phyloP scores from a whole-genome alignment of 176 grass and related monocot species.

The Carex myosuroides region DNA sequence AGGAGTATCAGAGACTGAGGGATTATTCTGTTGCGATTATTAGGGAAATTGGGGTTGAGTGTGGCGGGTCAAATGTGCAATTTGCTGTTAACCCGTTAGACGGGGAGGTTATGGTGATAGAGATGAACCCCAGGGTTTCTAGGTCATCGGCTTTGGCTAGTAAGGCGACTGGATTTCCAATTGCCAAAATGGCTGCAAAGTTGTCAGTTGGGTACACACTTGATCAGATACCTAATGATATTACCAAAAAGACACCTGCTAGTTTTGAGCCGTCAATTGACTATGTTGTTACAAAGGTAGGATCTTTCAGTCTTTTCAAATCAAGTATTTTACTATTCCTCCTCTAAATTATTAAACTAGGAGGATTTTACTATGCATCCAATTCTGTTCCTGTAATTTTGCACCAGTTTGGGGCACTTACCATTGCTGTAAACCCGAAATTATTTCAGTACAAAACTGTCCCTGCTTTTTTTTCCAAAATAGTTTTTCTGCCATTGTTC shows the following conservation, averaged over 20 bases:
- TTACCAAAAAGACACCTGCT: conserved; percentile 97
- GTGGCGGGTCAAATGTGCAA: conserved; percentile 93
- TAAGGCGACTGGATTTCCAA: conserved; percentile 87
- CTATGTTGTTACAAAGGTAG: conserved; percentile 97
- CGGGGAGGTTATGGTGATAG: conserved; percentile 98
- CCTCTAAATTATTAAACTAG: neutral
- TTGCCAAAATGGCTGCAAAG: conserved; percentile 97
- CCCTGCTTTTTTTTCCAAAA: neutral
- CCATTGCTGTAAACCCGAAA: neutral
- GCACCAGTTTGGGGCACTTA: neutral
- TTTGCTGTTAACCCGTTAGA: conserved; percentile 83
- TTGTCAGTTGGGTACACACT: conserved; percentile 91
- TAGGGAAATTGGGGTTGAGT: conserved; percentile 94
- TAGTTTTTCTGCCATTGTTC: neutral
- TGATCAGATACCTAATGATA: conserved; percentile 97
- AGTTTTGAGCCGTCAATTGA: conserved; percentile 99
- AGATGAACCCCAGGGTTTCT: conserved; percentile 98
- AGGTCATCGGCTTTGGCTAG: conserved; percentile 87
- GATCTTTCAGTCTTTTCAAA: neutral
- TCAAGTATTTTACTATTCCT: neutral
- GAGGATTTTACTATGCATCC: neutral
- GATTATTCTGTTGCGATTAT: conserved; percentile 82
- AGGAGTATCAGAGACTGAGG: conserved; percentile 93
- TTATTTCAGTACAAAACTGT: neutral
- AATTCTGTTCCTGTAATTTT: neutral